phyloP scores from a whole-genome alignment of 768 basidiomycete species.

The Lactarius pseudohatsudake region DNA sequence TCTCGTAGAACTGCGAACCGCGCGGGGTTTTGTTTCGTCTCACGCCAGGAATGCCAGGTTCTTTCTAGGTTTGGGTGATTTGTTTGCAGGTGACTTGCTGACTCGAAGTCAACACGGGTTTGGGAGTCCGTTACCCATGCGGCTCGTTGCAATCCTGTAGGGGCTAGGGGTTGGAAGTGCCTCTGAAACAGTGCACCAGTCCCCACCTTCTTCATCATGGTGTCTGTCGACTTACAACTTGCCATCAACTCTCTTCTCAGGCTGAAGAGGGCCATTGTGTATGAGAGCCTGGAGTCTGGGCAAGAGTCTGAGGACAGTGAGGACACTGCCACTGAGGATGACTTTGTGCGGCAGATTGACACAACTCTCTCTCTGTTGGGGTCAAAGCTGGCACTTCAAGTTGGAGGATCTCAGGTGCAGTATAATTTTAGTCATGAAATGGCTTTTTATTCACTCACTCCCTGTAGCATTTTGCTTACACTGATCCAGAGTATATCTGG shows the following conservation, averaged over 20 bases:
- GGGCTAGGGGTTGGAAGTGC: no score
- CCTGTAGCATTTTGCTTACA: not conserved
- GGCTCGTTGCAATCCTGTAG: no score
- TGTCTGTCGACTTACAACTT: not conserved
- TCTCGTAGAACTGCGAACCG: no score
- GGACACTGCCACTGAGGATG: not conserved
- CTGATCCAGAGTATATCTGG: not conserved
- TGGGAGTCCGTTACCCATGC: no score
- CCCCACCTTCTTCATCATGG: not conserved
- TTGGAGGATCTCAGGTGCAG: not conserved
- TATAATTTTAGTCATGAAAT: not conserved
- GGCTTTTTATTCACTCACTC: not conserved
- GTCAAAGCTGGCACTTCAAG: not conserved
- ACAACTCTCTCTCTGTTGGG: constrained; percentile 5
- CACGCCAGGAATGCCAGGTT: no score
- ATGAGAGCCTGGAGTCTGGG: not conserved
- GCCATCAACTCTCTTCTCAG: not conserved
- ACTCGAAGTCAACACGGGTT: no score
- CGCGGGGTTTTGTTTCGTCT: no score
- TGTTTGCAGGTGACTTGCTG: no score
- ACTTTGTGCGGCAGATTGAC: not conserved
- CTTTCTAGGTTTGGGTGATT: no score
- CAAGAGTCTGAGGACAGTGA: no score
- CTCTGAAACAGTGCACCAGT: no score
- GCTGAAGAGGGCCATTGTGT: constrained; percentile 1